Evolutionary conservation across 83 land plant species (phyloP).

Genomic region (Isoetes engelmannii): DNA sequence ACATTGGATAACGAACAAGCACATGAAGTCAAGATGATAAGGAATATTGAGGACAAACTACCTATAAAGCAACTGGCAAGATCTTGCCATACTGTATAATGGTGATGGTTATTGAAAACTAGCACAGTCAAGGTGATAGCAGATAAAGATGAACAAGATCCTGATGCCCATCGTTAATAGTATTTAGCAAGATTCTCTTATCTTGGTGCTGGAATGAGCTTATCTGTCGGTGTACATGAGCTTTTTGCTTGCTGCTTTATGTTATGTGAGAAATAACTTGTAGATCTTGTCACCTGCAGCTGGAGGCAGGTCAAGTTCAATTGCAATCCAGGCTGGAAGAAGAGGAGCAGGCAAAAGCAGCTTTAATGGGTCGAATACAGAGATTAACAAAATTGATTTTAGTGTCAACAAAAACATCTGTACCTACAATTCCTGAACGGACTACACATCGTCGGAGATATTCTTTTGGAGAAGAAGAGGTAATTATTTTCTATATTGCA

Average conservation of each 20-base stretch:
- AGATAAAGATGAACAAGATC: no score
- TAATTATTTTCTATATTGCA: no score
- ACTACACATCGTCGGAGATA: constrained; percentile 10
- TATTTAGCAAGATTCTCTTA: not conserved
- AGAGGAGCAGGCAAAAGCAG: constrained; percentile 13
- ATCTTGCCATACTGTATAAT: not conserved
- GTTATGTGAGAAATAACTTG: not conserved
- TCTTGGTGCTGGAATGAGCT: not conserved
- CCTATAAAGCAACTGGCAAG: not conserved
- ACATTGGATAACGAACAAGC: not conserved
- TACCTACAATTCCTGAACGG: not conserved
- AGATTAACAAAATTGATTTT: constrained; percentile 22
- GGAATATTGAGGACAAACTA: not conserved
- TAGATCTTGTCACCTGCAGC: not conserved
- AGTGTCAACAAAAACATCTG: constrained; percentile 14
- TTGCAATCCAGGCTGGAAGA: no score
- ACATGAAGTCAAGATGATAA: not conserved
- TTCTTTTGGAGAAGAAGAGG: constrained; percentile 23
- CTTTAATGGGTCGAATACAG: constrained; percentile 21
- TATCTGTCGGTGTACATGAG: not conserved
- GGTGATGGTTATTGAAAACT: no score
- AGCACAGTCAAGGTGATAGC: no score
- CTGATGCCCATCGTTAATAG: not conserved
- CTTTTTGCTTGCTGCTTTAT: not conserved
- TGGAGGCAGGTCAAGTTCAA: constrained; percentile 2